These are phyloP conservation scores for Ustilago xerochloae DNA, from an alignment of 1,284 basidiomycete genomes.

Conservation along the genomic window DNA sequence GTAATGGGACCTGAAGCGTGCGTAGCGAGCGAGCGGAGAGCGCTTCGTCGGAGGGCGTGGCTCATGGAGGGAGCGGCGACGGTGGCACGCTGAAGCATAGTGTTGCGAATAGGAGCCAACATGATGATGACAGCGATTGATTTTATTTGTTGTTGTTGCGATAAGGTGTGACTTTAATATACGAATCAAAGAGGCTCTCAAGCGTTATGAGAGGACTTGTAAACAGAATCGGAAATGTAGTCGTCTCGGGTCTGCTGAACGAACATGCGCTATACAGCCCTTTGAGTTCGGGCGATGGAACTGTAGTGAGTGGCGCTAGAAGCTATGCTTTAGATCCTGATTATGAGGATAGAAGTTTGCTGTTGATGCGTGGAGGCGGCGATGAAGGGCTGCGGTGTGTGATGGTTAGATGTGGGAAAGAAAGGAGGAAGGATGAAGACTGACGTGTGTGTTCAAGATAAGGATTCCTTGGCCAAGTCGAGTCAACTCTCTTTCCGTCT, in stretches of 20 bases:
- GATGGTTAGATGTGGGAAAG: neutral
- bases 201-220: constrained; percentile 55
- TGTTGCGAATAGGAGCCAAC: constrained; percentile 41
- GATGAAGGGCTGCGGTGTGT: neutral
- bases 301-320: neutral
- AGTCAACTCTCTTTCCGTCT: constrained; percentile 9
- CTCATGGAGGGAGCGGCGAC: constrained; percentile 12
- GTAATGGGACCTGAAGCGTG: constrained; percentile 53
- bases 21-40: constrained; percentile 28
- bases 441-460: constrained; percentile 2
- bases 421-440: neutral
- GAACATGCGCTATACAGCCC: constrained; percentile 58
- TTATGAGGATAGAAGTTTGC: neutral
- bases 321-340: neutral
- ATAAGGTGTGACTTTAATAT: constrained; percentile 15
- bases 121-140: constrained; percentile 8
- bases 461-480: constrained; percentile 3
- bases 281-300: constrained; percentile 27
- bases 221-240: constrained; percentile 64
- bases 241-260: constrained; percentile 64
- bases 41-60: constrained; percentile 9
- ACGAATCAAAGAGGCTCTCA: constrained; percentile 21
- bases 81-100: constrained; percentile 40
- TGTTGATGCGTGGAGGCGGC: neutral
- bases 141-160: neutral